These are phyloP conservation scores for Annulohypoxylon truncatum DNA, from an alignment of 2,329 filamentous ascomycete species.

Conservation along the genomic window DNA sequence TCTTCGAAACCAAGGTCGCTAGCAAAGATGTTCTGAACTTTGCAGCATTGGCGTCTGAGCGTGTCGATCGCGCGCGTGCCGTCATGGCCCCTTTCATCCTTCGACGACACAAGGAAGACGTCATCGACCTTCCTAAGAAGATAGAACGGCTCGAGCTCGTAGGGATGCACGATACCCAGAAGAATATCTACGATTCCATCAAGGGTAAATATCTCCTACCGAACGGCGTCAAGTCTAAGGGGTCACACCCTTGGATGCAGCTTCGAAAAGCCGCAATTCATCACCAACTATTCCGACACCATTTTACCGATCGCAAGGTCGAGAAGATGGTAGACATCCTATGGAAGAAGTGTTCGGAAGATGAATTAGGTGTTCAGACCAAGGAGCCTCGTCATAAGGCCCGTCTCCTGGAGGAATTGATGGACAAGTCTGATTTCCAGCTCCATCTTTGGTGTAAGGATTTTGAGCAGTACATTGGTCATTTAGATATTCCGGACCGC, in stretches of 20 bases:
- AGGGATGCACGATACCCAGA: conserved; percentile 78
- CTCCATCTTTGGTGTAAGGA: conserved; percentile 74
- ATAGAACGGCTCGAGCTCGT: conserved; percentile 82
- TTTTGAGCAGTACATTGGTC: conserved; percentile 63
- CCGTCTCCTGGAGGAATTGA: conserved; percentile 67
- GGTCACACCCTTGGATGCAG: conserved; percentile 83
- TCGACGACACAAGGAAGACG: conserved; percentile 91
- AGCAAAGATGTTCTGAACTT: conserved; percentile 83
- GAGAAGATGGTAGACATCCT: conserved; percentile 82
- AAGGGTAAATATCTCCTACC: conserved; percentile 72
- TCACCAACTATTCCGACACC: conserved; percentile 84
- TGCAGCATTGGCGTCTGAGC: conserved; percentile 85
- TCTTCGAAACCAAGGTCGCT: conserved; percentile 93
- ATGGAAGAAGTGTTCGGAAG: conserved; percentile 72
- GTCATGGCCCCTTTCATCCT: conserved; percentile 97
- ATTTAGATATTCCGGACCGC: conserved; percentile 64
- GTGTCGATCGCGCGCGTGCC: conserved; percentile 85
- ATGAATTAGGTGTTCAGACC: conserved; percentile 57
- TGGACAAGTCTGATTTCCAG: conserved; percentile 71
- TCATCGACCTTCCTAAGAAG: conserved; percentile 87
- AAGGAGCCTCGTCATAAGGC: conserved; percentile 61
- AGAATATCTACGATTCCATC: conserved; percentile 75
- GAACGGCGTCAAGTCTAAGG: conserved; percentile 69
- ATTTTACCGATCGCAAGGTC: conserved; percentile 81
- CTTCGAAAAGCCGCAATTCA: conserved; percentile 93